phyloP scores from a whole-genome alignment of 2,329 filamentous ascomycete species.

The Venturia effusa region DNA sequence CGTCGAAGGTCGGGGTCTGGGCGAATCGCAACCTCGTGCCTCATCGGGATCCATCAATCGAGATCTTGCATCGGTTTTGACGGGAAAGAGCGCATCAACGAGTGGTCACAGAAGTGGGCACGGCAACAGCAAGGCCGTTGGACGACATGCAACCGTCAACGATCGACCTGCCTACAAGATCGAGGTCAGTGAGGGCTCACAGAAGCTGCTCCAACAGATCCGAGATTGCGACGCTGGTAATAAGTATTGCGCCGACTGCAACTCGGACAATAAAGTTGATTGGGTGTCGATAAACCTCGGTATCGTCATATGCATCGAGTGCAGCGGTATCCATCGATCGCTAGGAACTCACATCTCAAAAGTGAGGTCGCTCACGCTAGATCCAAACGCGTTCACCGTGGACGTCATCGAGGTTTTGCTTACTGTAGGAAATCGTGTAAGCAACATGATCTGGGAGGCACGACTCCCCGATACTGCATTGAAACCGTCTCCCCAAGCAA shows the following conservation, averaged over 20 bases:
- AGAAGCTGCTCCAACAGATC: conserved; percentile 75
- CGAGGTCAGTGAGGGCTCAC: conserved; percentile 66
- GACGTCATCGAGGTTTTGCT: conserved; percentile 93
- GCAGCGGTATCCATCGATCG: conserved; percentile 92
- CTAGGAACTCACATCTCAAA: conserved; percentile 97
- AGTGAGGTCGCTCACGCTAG: conserved; percentile 84
- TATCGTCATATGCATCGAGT: conserved; percentile 94
- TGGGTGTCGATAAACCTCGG: conserved; percentile 98
- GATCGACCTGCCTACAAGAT: conserved; percentile 58
- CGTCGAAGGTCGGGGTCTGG: conserved; percentile 64
- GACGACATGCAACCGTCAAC: conserved; percentile 80
- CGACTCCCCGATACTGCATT: conserved; percentile 50
- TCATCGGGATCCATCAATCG: conserved; percentile 50
- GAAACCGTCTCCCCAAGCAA: conserved; percentile 69
- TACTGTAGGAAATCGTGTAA: conserved; percentile 84
- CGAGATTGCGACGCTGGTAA: conserved; percentile 89
- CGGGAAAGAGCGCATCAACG: conserved; percentile 76
- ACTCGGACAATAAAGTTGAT: conserved; percentile 83
- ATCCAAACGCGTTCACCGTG: conserved; percentile 90
- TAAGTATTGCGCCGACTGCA: conserved; percentile 87
- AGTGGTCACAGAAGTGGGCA: conserved; percentile 39
- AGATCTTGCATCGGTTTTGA: conserved; percentile 87
- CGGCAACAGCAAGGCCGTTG: conserved; percentile 48
- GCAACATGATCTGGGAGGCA: conserved; percentile 95
- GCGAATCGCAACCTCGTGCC: conserved; percentile 34